Base-by-base conservation (phyloP, 495 filamentous ascomycete species). In the Lasiosphaeria miniovina region DNA sequence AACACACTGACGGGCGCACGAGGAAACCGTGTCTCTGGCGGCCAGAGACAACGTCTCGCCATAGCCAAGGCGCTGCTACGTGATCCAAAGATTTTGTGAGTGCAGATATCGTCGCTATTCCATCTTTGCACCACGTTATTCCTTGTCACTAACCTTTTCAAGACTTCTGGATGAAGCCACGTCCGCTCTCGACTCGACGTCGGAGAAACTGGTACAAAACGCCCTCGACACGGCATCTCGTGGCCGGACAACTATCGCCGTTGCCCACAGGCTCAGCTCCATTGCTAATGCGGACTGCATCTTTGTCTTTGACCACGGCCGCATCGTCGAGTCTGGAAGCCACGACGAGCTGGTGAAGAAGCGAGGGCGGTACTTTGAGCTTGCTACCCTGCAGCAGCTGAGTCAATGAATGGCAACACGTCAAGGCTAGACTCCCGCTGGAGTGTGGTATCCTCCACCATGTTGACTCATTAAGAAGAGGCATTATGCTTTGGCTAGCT, bases 151-250 rank as follows among this genome's bases (percentile, higher is more conserved):
- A 41, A 41, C 14, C 8, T 41, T 8, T 9, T 3, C 7, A 41
- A 9, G 38, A 31, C 82, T 97, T 63, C 81, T 97, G 3, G 92
- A 97, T 68, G 92, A 97, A 81, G 89, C 89, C 10, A 92, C 89
- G 6, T 89, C 87, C 35, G 93, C 92, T 6, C 83, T 97, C 10
- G 92, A 97, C 69, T 92, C 92, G 7, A 92, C 96, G 69, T 91
- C 88, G 9, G 93, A 97, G 72, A 96, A 93, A 0, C 80, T 94
- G 1, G 93, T 97, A 52, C 96, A 97, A 64, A 82, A 87, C 61
- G 93, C 93, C 3, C 80, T 97, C 24, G 80, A 46, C 12, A 11
- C 11, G 12, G 43, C 43, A 46, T 46, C 43, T 14, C 43, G 15
- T 5, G 43, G 11, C 43, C 7, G 43, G 8, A 46, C 43, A n/a